A percentile compares a stretch with the other conserved stretches of the same genome.
Evolutionary conservation across 2,329 filamentous ascomycete genomes (phyloP).

Genomic region (Davidsoniella australis): DNA sequence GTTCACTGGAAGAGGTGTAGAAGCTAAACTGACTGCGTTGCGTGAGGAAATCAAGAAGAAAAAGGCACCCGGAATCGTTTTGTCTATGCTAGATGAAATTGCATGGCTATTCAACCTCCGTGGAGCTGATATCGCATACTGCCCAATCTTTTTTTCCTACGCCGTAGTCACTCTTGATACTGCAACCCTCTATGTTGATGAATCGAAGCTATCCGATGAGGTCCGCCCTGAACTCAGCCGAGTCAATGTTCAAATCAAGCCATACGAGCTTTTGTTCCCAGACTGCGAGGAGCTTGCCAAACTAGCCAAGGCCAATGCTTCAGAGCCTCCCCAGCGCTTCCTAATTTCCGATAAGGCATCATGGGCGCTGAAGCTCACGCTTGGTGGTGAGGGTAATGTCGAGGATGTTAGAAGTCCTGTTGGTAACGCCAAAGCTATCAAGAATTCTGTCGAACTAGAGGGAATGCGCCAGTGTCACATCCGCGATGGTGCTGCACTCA

Average conservation of each 20-base stretch:
- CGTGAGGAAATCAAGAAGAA: slow-evolving; percentile 86
- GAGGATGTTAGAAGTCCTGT: slow-evolving; percentile 80
- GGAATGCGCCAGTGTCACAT: slow-evolving; percentile 93
- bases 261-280: slow-evolving; percentile 66
- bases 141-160: slow-evolving; percentile 97
- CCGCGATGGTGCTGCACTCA: slow-evolving; percentile 78
- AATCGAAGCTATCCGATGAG: slow-evolving; percentile 54
- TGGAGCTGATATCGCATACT: slow-evolving; percentile 90
- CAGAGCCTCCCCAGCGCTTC: slow-evolving; percentile 41
- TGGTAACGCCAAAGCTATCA: slow-evolving; percentile 80
- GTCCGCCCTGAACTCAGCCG: slow-evolving; percentile 52
- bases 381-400: slow-evolving; percentile 72
- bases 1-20: slow-evolving; percentile 67
- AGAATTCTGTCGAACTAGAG: slow-evolving; percentile 75
- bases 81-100: slow-evolving; percentile 91
- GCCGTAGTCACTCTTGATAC: slow-evolving; percentile 64
- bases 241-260: slow-evolving; percentile 55
- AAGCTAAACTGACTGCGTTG: slow-evolving; percentile 68
- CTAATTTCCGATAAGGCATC: slow-evolving; percentile 77
- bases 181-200: slow-evolving; percentile 71
- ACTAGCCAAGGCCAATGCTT: slow-evolving; percentile 20
- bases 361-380: slow-evolving; percentile 74
- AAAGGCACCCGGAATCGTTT: slow-evolving; percentile 69
- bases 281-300: slow-evolving; percentile 52
- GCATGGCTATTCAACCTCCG: slow-evolving; percentile 98